Conservation (phyloP, 129 eudicot genomes). For the Lactuca saligna region DNA sequence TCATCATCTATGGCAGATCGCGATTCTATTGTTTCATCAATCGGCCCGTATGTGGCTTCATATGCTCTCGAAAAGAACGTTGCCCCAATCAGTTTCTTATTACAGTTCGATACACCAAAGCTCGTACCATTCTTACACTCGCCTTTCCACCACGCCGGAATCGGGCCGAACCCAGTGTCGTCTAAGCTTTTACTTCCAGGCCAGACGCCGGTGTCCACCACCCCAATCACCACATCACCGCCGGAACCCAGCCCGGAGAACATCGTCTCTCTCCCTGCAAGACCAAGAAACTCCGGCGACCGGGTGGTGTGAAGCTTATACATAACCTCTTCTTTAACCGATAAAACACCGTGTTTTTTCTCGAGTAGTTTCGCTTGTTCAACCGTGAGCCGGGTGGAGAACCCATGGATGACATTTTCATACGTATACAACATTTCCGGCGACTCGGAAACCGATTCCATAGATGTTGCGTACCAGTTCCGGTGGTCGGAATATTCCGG, state of each 20-base stretch:
- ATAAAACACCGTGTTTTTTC: conserved; percentile 47
- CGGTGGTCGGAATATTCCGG: conserved; percentile 45
- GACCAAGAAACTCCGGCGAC: conserved; percentile 74
- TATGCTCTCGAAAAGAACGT: conserved; percentile 66
- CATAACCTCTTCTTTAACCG: conserved; percentile 51
- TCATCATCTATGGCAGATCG: conserved; percentile 81
- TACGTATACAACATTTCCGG: conserved; percentile 60
- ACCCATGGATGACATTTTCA: conserved; percentile 66
- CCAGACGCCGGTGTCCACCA: conserved; percentile 91
- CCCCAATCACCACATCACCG: conserved; percentile 68
- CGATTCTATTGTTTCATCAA: conserved; percentile 57
- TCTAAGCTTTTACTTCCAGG: conserved; percentile 58
- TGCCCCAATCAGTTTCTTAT: conserved; percentile 71
- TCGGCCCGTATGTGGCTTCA: conserved; percentile 60
- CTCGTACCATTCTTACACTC: conserved; percentile 52
- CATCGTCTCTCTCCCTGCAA: conserved; percentile 31
- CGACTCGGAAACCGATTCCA: conserved; percentile 49
- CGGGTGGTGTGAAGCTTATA: conserved; percentile 78
- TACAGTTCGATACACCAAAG: conserved; percentile 53
- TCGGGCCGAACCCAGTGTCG: conserved; percentile 60
- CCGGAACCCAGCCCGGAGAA: conserved; percentile 27
- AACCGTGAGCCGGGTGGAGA: conserved; percentile 50
- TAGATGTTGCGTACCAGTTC: conserved; percentile 63
- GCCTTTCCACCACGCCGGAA: conserved; percentile 75
- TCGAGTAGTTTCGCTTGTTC: conserved; percentile 54